Conservation (phyloP, 78 protist genomes). For the Emiliania huxleyi region DNA sequence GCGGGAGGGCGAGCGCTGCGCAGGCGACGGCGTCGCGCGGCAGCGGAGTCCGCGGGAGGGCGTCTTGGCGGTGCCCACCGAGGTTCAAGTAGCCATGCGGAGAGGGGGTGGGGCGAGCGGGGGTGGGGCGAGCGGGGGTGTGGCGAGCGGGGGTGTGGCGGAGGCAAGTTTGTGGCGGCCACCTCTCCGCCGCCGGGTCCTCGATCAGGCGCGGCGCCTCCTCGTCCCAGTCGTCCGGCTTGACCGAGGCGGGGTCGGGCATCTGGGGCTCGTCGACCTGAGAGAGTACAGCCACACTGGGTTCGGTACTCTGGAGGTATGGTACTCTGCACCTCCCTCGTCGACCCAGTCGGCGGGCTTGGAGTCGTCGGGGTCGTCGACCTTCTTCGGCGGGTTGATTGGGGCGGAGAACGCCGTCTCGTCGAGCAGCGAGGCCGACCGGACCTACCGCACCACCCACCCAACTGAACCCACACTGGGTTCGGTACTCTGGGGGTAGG, state of each 20-base stretch:
- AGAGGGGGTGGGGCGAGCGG: too few species aligned
- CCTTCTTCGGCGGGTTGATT: constrained; percentile 17
- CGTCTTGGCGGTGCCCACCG: neutral
- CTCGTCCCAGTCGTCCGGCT: constrained; percentile 59
- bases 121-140: too few species aligned
- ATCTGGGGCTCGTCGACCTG: constrained; percentile 41
- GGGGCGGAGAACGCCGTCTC: neutral
- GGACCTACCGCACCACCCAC: too few species aligned
- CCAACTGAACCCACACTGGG: too few species aligned
- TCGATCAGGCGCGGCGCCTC: neutral
- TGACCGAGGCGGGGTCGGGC: constrained; percentile 3
- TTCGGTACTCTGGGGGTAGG: too few species aligned
- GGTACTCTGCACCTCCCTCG: constrained; percentile 22
- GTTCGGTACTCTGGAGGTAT: too few species aligned
- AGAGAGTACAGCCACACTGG: neutral
- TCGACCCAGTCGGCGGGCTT: constrained; percentile 55
- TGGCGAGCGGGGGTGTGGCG: too few species aligned
- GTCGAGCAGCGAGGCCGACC: neutral
- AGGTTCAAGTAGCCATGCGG: too few species aligned
- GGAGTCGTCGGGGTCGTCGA: constrained; percentile 27
- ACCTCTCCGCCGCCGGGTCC: neutral
- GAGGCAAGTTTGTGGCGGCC: too few species aligned
- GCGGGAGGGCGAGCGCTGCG: neutral
- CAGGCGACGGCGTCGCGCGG: constrained; percentile 42
- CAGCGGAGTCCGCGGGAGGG: neutral